Conservation (phyloP, 2,329 filamentous ascomycete genomes). For the Trichoderma sp. region DNA sequence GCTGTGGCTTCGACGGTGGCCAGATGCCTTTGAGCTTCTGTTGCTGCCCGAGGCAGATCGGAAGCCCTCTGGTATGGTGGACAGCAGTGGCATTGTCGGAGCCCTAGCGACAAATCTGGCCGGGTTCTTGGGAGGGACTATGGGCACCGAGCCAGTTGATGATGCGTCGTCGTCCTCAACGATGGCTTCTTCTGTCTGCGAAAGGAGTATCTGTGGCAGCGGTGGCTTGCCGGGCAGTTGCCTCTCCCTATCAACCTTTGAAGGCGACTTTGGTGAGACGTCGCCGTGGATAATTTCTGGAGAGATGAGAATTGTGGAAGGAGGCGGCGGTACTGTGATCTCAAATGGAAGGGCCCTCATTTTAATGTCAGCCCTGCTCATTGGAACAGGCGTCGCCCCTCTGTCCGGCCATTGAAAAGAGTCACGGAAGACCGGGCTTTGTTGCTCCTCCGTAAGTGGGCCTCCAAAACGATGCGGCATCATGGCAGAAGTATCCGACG, state of each 20-base stretch:
- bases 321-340: slow-evolving; percentile 14
- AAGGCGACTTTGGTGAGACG: slow-evolving; percentile 11
- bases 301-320: slow-evolving; percentile 5
- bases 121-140: slow-evolving; percentile 25
- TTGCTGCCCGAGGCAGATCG: slow-evolving; percentile 19
- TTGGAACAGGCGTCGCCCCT: not conserved
- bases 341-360: slow-evolving; percentile 16
- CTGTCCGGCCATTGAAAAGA: slow-evolving; percentile 12
- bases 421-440: slow-evolving; percentile 1
- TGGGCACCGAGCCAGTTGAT: not conserved
- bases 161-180: slow-evolving; percentile 16
- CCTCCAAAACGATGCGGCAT: not conserved
- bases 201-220: not conserved
- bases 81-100: slow-evolving; percentile 20
- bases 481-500: slow-evolving; percentile 7
- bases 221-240: not conserved
- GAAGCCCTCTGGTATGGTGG: slow-evolving; percentile 28
- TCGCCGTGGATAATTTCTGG: slow-evolving; percentile 13
- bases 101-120: slow-evolving; percentile 20
- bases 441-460: not conserved
- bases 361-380: slow-evolving; percentile 9
- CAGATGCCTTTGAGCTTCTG: slow-evolving; percentile 9
- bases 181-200: not conserved
- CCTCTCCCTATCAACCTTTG: slow-evolving; percentile 10
- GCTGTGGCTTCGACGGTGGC: slow-evolving; percentile 11